Conservation (phyloP, 148 eudicot species). For the Heliamphora exappendiculata region DNA sequence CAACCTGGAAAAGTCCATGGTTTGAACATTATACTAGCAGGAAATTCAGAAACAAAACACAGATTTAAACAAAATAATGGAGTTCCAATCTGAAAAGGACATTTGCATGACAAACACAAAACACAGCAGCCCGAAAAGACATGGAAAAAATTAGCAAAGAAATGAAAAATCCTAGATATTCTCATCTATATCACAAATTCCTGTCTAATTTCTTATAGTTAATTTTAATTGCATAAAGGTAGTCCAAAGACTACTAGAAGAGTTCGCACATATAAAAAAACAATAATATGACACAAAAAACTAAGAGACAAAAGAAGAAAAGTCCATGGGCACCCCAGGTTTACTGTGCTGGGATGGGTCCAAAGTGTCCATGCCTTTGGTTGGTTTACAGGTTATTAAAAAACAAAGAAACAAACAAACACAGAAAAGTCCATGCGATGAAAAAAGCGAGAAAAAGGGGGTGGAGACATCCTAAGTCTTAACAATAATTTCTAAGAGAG, state of each 20-base stretch:
- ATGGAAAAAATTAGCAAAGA: neutral
- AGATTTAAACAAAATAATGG: neutral
- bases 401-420: no score
- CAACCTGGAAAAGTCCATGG: conserved; percentile 45
- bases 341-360: no score
- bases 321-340: no score
- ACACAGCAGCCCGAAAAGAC: neutral
- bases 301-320: neutral
- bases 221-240: neutral
- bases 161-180: neutral
- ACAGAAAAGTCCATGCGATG: neutral
- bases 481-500: neutral
- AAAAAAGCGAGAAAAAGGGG: neutral
- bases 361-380: no score
- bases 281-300: neutral
- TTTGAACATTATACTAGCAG: neutral
- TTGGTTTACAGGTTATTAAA: no score
- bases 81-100: neutral
- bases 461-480: no score
- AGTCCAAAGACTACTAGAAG: neutral
- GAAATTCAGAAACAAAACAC: neutral
- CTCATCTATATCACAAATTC: neutral
- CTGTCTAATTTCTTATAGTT: neutral
- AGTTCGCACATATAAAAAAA: neutral
- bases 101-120: neutral